phyloP scores from a whole-genome alignment of 2,329 filamentous ascomycete genomes.

The Leptographium galeiforme region DNA sequence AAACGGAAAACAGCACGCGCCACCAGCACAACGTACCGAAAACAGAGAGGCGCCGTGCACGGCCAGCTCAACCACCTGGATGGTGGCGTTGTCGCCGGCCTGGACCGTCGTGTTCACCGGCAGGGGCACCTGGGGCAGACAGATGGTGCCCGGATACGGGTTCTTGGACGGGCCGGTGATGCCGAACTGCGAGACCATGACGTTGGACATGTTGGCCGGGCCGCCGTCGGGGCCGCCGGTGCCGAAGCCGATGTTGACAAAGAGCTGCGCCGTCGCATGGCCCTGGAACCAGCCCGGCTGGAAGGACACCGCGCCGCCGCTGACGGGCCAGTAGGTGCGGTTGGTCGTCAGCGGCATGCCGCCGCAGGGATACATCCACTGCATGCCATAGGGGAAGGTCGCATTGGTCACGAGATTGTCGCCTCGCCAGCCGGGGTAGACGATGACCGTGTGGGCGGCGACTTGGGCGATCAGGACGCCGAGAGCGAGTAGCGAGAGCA shows the following conservation, averaged over 20 bases:
- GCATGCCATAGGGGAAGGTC: slow-evolving; percentile 77
- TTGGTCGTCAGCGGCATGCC: slow-evolving; percentile 67
- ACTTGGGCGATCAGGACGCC: slow-evolving; percentile 34
- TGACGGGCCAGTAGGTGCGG: slow-evolving; percentile 82
- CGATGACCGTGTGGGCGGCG: slow-evolving; percentile 67
- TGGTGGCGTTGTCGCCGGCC: slow-evolving; percentile 77
- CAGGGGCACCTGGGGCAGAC: slow-evolving; percentile 77
- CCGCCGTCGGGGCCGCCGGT: slow-evolving; percentile 48
- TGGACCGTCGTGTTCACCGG: slow-evolving; percentile 58
- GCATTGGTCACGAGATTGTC: slow-evolving; percentile 73
- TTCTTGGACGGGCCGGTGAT: slow-evolving; percentile 69
- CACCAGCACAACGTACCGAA: slow-evolving; percentile 41
- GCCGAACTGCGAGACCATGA: slow-evolving; percentile 70
- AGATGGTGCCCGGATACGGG: slow-evolving; percentile 80
- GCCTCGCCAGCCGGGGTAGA: slow-evolving; percentile 77
- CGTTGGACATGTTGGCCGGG: slow-evolving; percentile 75
- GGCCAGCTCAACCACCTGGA: slow-evolving; percentile 75
- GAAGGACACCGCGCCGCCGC: slow-evolving; percentile 73
- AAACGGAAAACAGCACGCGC: neutral
- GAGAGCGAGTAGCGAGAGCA: slow-evolving; percentile 31
- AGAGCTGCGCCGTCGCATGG: slow-evolving; percentile 68
- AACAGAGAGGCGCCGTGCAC: slow-evolving; percentile 73
- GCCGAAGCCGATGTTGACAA: slow-evolving; percentile 82
- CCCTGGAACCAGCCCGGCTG: slow-evolving; percentile 96
- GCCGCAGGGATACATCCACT: slow-evolving; percentile 91